Evolutionary conservation across 164 flowering plant species (phyloP).

Genomic region (Aristolochia californica): DNA sequence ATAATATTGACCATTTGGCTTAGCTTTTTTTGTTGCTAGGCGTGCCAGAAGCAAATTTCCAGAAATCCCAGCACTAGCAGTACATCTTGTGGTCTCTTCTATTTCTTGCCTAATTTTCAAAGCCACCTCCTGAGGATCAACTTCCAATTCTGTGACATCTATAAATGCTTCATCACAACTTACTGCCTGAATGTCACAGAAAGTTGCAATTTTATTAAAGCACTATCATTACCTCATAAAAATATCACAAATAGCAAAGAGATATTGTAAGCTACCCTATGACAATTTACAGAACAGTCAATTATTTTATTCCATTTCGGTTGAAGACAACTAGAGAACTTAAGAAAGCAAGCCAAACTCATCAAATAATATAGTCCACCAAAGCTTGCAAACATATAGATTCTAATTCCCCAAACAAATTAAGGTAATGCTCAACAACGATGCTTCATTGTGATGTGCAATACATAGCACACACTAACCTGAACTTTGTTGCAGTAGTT

Average conservation of each 20-base stretch:
- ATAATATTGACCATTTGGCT: conserved; percentile 81
- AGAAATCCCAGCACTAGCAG: conserved; percentile 91
- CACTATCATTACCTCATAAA: not conserved
- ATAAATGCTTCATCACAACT: conserved; percentile 98
- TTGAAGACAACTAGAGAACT: no score
- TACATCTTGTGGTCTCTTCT: conserved; percentile 69
- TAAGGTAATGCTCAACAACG: no score
- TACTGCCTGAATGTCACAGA: conserved; percentile 56
- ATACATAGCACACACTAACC: conserved; percentile 27
- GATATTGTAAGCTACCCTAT: not conserved
- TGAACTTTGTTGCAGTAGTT: conserved; percentile 82
- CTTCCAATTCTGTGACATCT: conserved; percentile 47
- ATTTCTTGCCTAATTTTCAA: conserved; percentile 68
- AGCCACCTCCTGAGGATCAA: conserved; percentile 60
- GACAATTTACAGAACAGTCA: not conserved
- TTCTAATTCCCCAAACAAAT: not conserved
- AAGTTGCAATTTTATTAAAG: conserved; percentile 3
- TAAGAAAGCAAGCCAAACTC: no score
- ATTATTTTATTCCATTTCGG: not conserved
- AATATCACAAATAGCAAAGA: not conserved
- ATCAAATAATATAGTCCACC: no score
- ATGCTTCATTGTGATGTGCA: not conserved
- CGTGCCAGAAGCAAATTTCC: conserved; percentile 88
- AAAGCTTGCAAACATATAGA: not conserved
- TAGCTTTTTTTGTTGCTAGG: conserved; percentile 81